Conservation (phyloP, 306 rosid genomes). For the Cotoneaster glaucophyllus region DNA sequence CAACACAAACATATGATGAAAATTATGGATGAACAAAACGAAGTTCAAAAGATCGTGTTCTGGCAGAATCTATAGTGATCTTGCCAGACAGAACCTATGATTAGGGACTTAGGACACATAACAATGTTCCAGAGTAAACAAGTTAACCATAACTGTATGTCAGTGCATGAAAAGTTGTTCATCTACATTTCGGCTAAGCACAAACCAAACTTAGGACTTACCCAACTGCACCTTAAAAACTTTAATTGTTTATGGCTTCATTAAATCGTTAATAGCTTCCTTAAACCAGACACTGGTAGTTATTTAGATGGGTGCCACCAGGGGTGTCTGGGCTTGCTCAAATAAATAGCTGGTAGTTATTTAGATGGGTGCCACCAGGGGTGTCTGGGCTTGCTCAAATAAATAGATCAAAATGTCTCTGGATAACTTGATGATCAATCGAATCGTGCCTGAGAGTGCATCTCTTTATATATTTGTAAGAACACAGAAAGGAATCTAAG, state of each 20-base stretch:
- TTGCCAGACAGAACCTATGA: not conserved
- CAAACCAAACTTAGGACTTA: not conserved
- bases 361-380: not conserved
- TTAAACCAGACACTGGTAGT: not conserved
- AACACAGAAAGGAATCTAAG: not conserved
- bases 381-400: not conserved
- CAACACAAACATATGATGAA: not conserved
- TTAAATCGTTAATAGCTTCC: not conserved
- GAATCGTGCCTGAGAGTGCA: not conserved
- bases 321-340: too few relatives aligned
- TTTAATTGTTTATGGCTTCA: not conserved
- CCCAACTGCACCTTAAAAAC: not conserved
- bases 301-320: too few relatives aligned
- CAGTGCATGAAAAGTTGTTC: not conserved
- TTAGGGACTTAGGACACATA: not conserved
- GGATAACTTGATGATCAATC: not conserved
- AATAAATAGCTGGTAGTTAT: too few relatives aligned
- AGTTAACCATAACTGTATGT: not conserved
- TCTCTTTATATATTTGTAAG: not conserved
- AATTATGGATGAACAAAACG: not conserved
- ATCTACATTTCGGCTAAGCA: not conserved
- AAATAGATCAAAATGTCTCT: not conserved
- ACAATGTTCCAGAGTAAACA: not conserved
- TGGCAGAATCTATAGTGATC: not conserved
- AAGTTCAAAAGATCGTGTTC: not conserved